Evolutionary conservation across 768 basidiomycete genomes (phyloP), one percentile per base, ranked within the genome.

Genomic region (Lyophyllum decastes): DNA sequence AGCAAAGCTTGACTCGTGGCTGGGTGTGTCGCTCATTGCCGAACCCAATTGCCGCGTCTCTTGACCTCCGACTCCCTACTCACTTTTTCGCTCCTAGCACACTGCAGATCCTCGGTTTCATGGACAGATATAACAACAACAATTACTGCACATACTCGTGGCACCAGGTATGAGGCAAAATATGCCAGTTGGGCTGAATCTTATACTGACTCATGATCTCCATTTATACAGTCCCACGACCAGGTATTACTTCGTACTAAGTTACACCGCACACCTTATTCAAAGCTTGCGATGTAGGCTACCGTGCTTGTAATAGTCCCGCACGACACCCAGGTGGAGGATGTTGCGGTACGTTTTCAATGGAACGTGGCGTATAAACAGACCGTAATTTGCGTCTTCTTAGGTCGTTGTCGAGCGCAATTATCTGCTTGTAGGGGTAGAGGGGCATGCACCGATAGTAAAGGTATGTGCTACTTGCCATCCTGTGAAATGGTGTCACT

Each of bases 221-320:
- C 61, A 52, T 64, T 59, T 63, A 66, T 66, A 58, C 62, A 93
- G 91, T 92, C 91, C 61, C 91, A 93, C 81, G 91, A 93, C 80
- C 91, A 93, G 85, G 91, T 87, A 77, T 61, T 65, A 52, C 50
- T 52, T 45, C 41, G 68, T 60, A 52, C 50, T 22, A 33, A 52
- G 55, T 45, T 27, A 40, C n/a, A 52, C 45, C 43, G 46, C 65
- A 58, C 49, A 45, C 16, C 46, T 19, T 54, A 43, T 44, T 58
- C 38, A 52, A 49, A 50, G 12, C 19, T 61, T 57, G 59, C 56
- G 49, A 57, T 59, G 50, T 56, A 92, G 90, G 90, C 90, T 27
- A 92, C 90, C 17, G 83, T 92, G 33, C 76, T 92, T 34, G 75
- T 92, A 24, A 81, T 88, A 65, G 83, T 93, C 38, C 91, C 91